Conservation (phyloP, 129 eudicot genomes). For the Artemisia tridentata region DNA sequence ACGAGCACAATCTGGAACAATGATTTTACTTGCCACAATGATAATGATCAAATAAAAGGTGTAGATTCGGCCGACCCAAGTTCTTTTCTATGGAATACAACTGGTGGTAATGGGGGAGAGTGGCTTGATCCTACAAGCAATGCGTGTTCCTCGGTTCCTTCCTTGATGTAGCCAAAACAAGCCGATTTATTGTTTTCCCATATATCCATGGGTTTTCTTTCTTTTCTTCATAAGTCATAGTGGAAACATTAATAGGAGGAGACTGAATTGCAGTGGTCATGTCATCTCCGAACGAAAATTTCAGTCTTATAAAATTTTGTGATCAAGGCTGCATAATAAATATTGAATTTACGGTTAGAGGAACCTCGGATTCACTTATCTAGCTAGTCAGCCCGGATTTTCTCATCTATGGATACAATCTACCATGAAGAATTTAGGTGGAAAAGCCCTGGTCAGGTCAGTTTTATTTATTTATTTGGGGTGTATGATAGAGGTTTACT, state of each 20-base stretch:
- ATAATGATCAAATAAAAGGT: constrained; percentile 35
- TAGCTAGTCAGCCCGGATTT: constrained; percentile 18
- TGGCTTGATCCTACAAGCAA: constrained; percentile 71
- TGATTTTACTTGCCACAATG: constrained; percentile 22
- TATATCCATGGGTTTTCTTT: not conserved
- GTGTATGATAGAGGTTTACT: constrained; percentile 22
- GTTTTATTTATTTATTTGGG: constrained; percentile 15
- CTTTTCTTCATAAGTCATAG: not conserved
- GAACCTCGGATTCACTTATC: not conserved
- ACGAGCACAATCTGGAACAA: constrained; percentile 43
- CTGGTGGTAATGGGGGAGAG: constrained; percentile 48
- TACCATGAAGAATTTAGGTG: constrained; percentile 23
- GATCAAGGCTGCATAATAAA: constrained; percentile 36
- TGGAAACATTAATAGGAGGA: constrained; percentile 21
- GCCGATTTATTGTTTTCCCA: not conserved
- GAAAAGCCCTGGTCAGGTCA: constrained; percentile 27
- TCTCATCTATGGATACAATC: constrained; percentile 28
- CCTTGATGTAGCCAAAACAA: constrained; percentile 49
- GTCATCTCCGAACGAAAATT: constrained; percentile 39
- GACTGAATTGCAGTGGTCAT: constrained; percentile 48
- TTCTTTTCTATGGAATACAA: constrained; percentile 52
- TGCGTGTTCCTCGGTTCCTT: constrained; percentile 57
- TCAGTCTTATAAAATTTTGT: constrained; percentile 33
- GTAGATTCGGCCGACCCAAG: constrained; percentile 49
- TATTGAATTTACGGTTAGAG: not conserved